Evolutionary conservation across 805 yeast species (phyloP), one percentile per base, ranked within the genome.

Genomic region (Yamadazyma phyllophila): DNA sequence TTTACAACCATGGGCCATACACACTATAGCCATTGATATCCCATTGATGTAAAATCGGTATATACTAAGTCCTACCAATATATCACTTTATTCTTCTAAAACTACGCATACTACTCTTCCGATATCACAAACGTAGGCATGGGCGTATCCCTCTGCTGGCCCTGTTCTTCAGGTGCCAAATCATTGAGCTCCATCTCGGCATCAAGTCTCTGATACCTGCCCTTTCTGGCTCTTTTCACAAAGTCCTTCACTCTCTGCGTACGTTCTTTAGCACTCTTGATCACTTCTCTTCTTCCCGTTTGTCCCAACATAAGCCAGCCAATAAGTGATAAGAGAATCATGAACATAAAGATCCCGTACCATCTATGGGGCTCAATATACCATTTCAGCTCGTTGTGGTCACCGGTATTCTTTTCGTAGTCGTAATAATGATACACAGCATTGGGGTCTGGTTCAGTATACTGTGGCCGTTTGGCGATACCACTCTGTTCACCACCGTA

Each of bases 401-500:
- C 64, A 32, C 60, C 58, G 26, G 58, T 59, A 17, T 53, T 50
- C 27, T 39, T 39, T 40, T 66, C 69, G 41, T 66, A 66, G 49
- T 66, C 69, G 43, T 45, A 65, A 43, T 60, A 53, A 8, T 55
- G 56, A 40, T 57, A 60, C 15, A 46, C 50, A 4, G 47, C 47
- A 2, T 45, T 26, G 4, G 63, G 62, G 7, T 46, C 40, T 5
- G 63, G 62, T 5, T 45, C 39, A 2, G 50, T 39, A 48, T 66
- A 78, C 2, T 42, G 55, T 0, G 85, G 86, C 38, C 88, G 60
- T 9, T 62, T 41, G 0, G 52, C 39, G 0, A 76, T 51, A 1
- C 71, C 75, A 2, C 54, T 56, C 7, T 60, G 63, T 54, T 82
- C 88, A 12, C 82, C 80, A 2, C 88, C 88, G 47, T 67, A 66